Evolutionary conservation across 176 grass and related monocot species (phyloP), one percentile per base, ranked within the genome.

Genomic region (Aegilops bicornis): DNA sequence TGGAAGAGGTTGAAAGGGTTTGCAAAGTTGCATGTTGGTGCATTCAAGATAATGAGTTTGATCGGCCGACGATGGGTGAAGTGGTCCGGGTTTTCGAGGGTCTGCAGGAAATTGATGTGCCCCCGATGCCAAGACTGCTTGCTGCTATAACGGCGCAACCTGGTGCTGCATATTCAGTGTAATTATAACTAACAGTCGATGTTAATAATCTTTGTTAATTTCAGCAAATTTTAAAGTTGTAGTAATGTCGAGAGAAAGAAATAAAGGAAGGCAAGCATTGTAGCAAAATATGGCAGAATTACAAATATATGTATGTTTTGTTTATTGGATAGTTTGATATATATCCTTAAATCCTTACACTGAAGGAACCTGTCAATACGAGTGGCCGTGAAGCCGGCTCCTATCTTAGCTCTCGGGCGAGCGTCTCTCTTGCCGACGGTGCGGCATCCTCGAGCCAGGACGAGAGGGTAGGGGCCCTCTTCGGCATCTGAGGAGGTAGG

Each of bases 21-120:
- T 69, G 65, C 65, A 69, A 69, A 69, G 65, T 69, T 32, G 65
- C 65, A 69, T 69, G 65, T 69, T 69, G 65, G 65, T 69, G 65
- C 65, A 69, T 69, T 14, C 65, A 69, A 69, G 65, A 69, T 69
- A 69, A 69, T 69, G 65, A 69, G 65, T 19, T 69, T 69, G 30
- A 69, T 69, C 65, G 65, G 65, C 65, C 31, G 60, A 63, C 60
- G 60, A 63, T 63, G n/a, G n/a, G 60, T 63, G 60, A 63, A 63
- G 60, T 63, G 22, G n/a, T 25, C n/a, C 10, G 60, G 60, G 60
- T 73, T 73, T 39, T 73, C n/a, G 70, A 73, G 37, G 70, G 70
- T 15, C 70, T 73, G 5, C 37, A n/a, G 22, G 70, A 73, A 12
- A 73, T 73, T n/a, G 37, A 73, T 42, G 42, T 73, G 22, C 39